Base-by-base conservation (phyloP, 1,139 yeast genomes). In the Wickerhamomyces sp. region DNA sequence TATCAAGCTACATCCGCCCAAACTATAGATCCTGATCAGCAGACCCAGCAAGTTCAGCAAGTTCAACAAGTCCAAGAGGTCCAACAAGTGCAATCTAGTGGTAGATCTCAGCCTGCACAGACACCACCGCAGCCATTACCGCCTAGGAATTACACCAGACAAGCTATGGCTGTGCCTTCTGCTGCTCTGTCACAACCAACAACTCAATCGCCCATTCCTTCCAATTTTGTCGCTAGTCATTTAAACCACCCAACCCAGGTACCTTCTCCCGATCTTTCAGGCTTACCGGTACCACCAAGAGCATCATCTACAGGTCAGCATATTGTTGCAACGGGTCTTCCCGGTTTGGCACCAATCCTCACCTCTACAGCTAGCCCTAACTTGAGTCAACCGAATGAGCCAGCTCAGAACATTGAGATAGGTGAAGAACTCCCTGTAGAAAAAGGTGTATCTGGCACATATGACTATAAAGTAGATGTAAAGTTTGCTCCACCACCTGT, bases 401-500 rank as follows among this genome's bases (percentile, higher is more conserved):
- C 5, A 20, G 17, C 12, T 13, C 17, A 13, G 7, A 13, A 31
- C 5, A n/a, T 14, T 13, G 38, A n/a, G 14, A 21, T 29, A 8
- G 31, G 38, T n/a, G 44, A 22, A 14, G 49, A 40, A 22, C 42
- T 42, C 12, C 43, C 38, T 4, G 41, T 37, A 12, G 31, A 49
- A 21, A 44, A 48, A 31, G 51, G 52, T 28, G 36, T 49, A 26
- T 13, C 58, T 21, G 54, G 64, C 1, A 21, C 42, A 6, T 60
- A 59, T 42, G 52, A 57, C 16, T 55, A 55, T 38, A 47, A 56
- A 13, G 45, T 51, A 16, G 51, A 53, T 15, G 54, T 58, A 10
- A 48, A 51, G 15, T 62, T 55, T 42, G 59, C 62, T 3, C 67
- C 67, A 12, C 67, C 67, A 4, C 65, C 66, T 29, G 49, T 36